These are phyloP conservation scores for Brettanomyces bruxellensis DNA, from an alignment of 805 yeast genomes.

Conservation along the genomic window DNA sequence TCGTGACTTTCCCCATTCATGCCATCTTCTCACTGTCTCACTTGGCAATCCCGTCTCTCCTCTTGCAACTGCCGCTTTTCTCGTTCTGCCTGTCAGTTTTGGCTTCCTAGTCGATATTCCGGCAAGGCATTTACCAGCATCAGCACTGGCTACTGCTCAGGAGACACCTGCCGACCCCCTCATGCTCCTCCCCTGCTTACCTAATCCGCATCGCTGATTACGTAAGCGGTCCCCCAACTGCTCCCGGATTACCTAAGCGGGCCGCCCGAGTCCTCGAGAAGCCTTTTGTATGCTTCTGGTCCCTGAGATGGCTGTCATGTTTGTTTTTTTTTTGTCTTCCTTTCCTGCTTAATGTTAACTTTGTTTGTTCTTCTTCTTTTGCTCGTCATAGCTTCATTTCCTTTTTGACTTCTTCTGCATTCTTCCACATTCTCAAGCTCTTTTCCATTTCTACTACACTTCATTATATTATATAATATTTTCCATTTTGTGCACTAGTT, in stretches of 20 bases:
- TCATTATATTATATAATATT: neutral
- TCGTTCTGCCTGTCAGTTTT: conserved; percentile 1
- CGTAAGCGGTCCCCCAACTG: too few relatives aligned
- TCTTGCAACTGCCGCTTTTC: neutral
- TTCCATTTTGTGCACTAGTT: neutral
- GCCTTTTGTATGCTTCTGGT: too few relatives aligned
- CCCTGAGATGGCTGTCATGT: too few relatives aligned
- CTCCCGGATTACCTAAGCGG: too few relatives aligned
- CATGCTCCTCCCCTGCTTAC: too few relatives aligned
- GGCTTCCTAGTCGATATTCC: neutral
- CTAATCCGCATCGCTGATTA: too few relatives aligned
- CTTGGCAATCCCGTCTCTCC: neutral
- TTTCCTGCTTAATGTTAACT: neutral
- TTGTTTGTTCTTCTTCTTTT: neutral
- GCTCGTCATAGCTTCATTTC: conserved; percentile 5
- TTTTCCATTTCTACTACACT: neutral
- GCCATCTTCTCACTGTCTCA: too few relatives aligned
- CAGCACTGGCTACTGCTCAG: neutral
- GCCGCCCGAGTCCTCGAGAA: too few relatives aligned
- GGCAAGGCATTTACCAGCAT: neutral
- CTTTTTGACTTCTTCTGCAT: conserved; percentile 4
- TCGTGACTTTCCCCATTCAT: too few relatives aligned
- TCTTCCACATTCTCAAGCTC: neutral
- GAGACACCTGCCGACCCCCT: neutral
- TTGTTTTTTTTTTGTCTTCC: neutral